Percentiles rank a stretch among this genome's conserved stretches.
Evolutionary conservation across 163 green algal species (phyloP).

Genomic region (Scenedesmus sp.): DNA sequence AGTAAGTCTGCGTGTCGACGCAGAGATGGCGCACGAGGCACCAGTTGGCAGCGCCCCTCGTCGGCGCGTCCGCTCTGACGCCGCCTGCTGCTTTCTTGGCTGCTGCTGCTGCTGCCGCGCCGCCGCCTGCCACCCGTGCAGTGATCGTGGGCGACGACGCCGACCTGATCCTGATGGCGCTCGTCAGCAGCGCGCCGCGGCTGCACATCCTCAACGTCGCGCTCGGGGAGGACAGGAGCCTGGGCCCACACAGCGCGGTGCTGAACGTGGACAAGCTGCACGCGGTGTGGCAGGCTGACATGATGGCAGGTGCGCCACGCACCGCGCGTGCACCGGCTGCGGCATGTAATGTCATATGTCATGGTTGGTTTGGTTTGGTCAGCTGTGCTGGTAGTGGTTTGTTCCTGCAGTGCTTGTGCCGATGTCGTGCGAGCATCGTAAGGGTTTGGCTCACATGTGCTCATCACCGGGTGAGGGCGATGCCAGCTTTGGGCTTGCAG

Average conservation of each 20-base stretch:
- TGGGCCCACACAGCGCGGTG: conserved; percentile 46
- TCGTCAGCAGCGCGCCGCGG: conserved; percentile 61
- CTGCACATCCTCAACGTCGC: conserved; percentile 71
- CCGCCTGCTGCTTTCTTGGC: no score
- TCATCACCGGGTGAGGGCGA: no score
- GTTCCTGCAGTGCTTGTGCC: no score
- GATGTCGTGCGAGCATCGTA: no score
- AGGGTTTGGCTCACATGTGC: no score
- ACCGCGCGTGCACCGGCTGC: no score
- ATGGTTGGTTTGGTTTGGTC: neutral
- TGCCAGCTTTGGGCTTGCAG: neutral
- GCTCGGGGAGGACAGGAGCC: conserved; percentile 42
- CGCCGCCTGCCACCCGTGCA: neutral
- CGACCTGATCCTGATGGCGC: conserved; percentile 89
- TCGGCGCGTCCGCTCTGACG: no score
- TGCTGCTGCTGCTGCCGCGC: neutral
- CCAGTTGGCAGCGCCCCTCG: no score
- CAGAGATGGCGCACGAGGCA: no score
- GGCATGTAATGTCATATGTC: neutral
- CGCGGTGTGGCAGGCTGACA: conserved; percentile 47
- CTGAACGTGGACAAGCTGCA: conserved; percentile 70
- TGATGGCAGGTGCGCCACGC: neutral
- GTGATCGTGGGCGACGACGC: conserved; percentile 84
- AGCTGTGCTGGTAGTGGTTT: no score
- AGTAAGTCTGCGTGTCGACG: no score